A percentile compares a stretch with the other conserved stretches of the same genome.
Evolutionary conservation across 108 stramenopile species (phyloP).

Genomic region (Stephanodiscus triporus): DNA sequence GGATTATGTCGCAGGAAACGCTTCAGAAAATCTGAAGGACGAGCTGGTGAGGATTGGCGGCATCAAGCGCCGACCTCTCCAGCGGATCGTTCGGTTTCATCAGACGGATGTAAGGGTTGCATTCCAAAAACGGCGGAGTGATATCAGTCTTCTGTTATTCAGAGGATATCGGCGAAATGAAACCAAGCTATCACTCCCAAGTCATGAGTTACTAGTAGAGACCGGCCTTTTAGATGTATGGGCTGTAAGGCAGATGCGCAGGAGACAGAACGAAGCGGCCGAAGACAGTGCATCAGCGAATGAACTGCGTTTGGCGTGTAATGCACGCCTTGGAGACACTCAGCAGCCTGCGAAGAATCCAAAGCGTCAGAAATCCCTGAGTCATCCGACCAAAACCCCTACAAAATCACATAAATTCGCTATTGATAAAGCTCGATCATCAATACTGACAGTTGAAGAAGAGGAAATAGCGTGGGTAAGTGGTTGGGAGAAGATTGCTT

Average conservation of each 20-base stretch:
- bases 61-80: slow-evolving; percentile 13
- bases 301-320: slow-evolving; percentile 28
- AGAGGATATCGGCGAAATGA: slow-evolving; percentile 33
- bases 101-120: slow-evolving; percentile 22
- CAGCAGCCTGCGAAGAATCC: background rate
- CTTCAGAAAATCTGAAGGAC: slow-evolving; percentile 20
- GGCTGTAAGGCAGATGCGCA: slow-evolving; percentile 18
- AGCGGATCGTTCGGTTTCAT: slow-evolving; percentile 22
- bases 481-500: background rate
- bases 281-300: slow-evolving; percentile 13
- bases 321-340: slow-evolving; percentile 17
- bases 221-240: slow-evolving; percentile 24
- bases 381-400: background rate
- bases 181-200: slow-evolving; percentile 24
- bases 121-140: slow-evolving; percentile 36
- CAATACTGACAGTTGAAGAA: slow-evolving; percentile 18
- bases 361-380: background rate
- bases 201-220: slow-evolving; percentile 24
- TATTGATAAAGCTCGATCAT: background rate
- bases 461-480: slow-evolving; percentile 41
- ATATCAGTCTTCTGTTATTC: slow-evolving; percentile 24
- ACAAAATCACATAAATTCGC: slow-evolving; percentile 1
- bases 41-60: slow-evolving; percentile 11
- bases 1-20: slow-evolving; percentile 25
- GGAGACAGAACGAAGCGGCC: slow-evolving; percentile 17